Percentiles rank a stretch among this genome's conserved stretches.
These are phyloP conservation scores for Suhomyces bribrorum DNA, from an alignment of 1,139 yeast genomes.

Conservation along the genomic window DNA sequence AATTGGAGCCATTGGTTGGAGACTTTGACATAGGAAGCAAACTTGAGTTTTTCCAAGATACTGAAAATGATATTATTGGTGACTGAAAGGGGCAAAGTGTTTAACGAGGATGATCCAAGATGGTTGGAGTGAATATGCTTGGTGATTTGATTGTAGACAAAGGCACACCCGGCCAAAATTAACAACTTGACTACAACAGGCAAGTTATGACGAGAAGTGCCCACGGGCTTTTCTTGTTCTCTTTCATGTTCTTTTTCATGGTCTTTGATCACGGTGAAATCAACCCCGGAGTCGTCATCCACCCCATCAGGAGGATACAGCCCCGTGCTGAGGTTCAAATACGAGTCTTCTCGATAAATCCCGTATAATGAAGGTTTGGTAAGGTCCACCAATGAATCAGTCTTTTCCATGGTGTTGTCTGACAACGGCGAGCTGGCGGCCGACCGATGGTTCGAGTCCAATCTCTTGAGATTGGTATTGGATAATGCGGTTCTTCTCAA, in stretches of 20 bases:
- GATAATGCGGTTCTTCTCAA: slow-evolving; percentile 25
- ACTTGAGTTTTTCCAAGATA: slow-evolving; percentile 33
- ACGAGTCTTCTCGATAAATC: slow-evolving; percentile 45
- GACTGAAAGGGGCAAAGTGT: slow-evolving; percentile 25
- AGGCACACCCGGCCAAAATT: slow-evolving; percentile 47
- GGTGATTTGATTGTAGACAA: slow-evolving; percentile 51
- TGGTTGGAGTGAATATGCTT: slow-evolving; percentile 54
- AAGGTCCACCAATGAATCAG: slow-evolving; percentile 47
- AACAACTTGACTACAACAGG: slow-evolving; percentile 26
- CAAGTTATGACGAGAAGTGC: slow-evolving; percentile 3
- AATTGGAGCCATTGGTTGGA: slow-evolving; percentile 8
- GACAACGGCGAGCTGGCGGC: slow-evolving; percentile 16
- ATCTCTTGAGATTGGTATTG: slow-evolving; percentile 19
- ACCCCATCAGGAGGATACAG: slow-evolving; percentile 1
- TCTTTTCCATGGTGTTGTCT: slow-evolving; percentile 32
- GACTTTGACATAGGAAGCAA: slow-evolving; percentile 16
- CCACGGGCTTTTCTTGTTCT: neutral
- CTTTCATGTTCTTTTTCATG: neutral
- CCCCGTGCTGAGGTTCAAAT: slow-evolving; percentile 30
- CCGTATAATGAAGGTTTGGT: slow-evolving; percentile 53
- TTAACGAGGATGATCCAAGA: slow-evolving; percentile 11
- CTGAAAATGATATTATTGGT: slow-evolving; percentile 34
- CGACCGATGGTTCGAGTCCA: slow-evolving; percentile 9
- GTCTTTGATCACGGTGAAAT: slow-evolving; percentile 2
- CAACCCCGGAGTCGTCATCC: slow-evolving; percentile 7